Conservation (phyloP, 805 yeast species). For the Yarrowia divulgata region DNA sequence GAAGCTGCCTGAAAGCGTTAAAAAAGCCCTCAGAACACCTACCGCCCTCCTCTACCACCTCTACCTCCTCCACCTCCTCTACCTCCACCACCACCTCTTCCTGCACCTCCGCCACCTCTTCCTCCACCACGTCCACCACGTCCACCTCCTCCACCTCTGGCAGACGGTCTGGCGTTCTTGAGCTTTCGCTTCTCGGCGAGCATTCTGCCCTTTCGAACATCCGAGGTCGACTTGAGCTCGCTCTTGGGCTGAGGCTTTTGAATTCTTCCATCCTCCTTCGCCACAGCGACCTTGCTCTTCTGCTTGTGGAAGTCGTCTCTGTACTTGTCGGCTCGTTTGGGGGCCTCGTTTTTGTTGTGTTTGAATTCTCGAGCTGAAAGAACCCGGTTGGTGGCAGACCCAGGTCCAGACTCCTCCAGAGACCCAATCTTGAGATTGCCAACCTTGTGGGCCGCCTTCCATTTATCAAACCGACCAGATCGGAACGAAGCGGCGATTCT, state of each 20-base stretch:
- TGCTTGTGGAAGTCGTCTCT: conserved; percentile 87
- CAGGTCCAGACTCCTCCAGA: conserved; percentile 53
- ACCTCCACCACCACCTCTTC: not conserved
- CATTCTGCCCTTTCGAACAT: conserved; percentile 79
- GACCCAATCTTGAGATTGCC: conserved; percentile 61
- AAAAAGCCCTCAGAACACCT: too few relatives aligned
- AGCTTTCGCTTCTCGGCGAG: conserved; percentile 73
- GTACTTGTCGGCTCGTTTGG: conserved; percentile 86
- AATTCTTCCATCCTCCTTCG: conserved; percentile 69
- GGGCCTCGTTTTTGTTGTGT: conserved; percentile 79
- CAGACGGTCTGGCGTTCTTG: conserved; percentile 82
- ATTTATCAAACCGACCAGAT: conserved; percentile 89
- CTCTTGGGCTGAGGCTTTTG: conserved; percentile 22
- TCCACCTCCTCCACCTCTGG: conserved; percentile 50
- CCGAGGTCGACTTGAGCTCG: conserved; percentile 73
- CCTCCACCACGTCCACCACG: not conserved
- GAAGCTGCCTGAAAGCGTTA: too few relatives aligned
- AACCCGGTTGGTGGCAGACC: conserved; percentile 49
- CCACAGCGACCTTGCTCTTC: conserved; percentile 80
- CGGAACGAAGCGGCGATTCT: conserved; percentile 88
- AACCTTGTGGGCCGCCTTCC: conserved; percentile 78
- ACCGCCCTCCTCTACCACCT: not conserved
- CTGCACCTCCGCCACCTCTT: not conserved
- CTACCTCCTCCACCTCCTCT: not conserved
- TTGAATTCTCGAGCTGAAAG: conserved; percentile 54